Evolutionary conservation across 805 yeast species (phyloP).

Genomic region (Starmerella bombicola): DNA sequence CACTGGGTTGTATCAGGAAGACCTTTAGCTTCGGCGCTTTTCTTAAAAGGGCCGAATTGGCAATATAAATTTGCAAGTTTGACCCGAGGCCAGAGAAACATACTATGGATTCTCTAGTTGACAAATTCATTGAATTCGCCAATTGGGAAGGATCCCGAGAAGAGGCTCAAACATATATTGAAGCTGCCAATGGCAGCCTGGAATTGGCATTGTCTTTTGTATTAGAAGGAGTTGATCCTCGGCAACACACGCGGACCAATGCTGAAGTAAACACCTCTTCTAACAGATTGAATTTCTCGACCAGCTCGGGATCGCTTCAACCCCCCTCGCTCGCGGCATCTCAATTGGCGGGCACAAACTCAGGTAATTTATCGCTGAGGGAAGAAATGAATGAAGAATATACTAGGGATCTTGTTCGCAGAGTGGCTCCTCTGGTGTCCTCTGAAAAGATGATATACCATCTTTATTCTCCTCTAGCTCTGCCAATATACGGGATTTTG

Average conservation of each 20-base stretch:
- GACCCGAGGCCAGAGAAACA: no score
- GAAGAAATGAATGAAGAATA: constrained; percentile 24
- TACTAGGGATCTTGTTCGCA: constrained; percentile 19
- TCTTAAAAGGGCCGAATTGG: no score
- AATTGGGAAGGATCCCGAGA: constrained; percentile 13
- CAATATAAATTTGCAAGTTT: no score
- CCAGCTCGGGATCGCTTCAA: neutral
- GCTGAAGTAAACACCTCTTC: no score
- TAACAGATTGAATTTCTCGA: no score
- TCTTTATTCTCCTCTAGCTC: constrained; percentile 24
- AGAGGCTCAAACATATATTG: constrained; percentile 12
- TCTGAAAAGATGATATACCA: constrained; percentile 24
- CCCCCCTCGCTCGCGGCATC: neutral
- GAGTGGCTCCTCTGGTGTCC: constrained; percentile 27
- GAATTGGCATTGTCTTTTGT: constrained; percentile 11
- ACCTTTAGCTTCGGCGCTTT: no score
- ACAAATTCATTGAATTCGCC: constrained; percentile 16
- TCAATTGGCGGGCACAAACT: neutral
- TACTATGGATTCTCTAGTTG: constrained; percentile 1
- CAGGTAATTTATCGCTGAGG: constrained; percentile 20
- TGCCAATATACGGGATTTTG: constrained; percentile 28
- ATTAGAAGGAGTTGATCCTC: constrained; percentile 6
- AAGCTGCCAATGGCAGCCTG: constrained; percentile 13
- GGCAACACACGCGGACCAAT: no score
- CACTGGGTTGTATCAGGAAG: no score